These are phyloP conservation scores for Pseudogymnoascus sp. DNA, from an alignment of 2,329 filamentous ascomycete genomes.

Conservation along the genomic window DNA sequence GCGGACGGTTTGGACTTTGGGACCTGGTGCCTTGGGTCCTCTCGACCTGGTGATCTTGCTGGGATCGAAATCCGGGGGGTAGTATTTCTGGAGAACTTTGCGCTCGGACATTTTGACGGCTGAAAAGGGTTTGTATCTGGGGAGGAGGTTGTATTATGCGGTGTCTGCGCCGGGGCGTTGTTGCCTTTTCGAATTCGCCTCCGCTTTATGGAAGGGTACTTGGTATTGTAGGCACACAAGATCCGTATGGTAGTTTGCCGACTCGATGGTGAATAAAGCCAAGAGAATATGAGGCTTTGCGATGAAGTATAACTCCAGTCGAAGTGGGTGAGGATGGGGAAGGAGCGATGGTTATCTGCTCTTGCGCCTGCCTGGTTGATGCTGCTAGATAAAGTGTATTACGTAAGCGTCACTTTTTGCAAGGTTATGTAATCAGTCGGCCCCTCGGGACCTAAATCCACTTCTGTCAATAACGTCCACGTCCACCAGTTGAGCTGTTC, in stretches of 20 bases:
- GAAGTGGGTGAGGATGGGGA: not conserved
- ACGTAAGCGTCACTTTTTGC: not conserved
- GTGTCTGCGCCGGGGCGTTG: not conserved
- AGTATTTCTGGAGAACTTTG: slow-evolving; percentile 67
- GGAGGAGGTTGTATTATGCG: not conserved
- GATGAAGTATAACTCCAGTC: not conserved
- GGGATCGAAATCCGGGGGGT: slow-evolving; percentile 84
- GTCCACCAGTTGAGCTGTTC: not conserved
- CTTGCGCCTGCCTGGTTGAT: slow-evolving; percentile 6
- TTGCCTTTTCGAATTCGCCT: not conserved
- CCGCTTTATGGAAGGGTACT: not conserved
- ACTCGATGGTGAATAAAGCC: too few relatives aligned
- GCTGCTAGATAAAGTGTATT: not conserved
- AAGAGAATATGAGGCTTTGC: not conserved
- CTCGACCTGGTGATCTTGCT: slow-evolving; percentile 66
- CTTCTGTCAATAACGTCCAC: not conserved
- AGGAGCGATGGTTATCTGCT: not conserved
- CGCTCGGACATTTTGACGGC: slow-evolving; percentile 66
- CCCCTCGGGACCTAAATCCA: not conserved
- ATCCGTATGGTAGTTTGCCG: not conserved
- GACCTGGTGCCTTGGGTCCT: slow-evolving; percentile 65
- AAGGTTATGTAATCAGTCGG: not conserved
- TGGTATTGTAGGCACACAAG: not conserved
- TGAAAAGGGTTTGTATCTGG: not conserved
- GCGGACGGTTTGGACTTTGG: slow-evolving; percentile 78